phyloP scores from a whole-genome alignment of 768 basidiomycete species.

The Tubosaeta sp. region DNA sequence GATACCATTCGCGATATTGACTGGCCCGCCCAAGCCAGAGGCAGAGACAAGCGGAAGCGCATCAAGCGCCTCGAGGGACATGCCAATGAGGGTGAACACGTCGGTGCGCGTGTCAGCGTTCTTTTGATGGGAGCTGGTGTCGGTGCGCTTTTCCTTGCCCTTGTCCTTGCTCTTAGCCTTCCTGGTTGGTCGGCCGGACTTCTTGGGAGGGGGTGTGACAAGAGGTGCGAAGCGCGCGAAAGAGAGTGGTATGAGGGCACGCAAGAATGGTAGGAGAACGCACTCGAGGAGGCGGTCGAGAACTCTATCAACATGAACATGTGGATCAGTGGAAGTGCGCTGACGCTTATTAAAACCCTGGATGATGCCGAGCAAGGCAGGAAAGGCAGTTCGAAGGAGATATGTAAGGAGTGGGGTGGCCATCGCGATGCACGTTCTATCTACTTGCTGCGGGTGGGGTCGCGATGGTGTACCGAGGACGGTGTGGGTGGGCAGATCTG shows the following conservation, averaged over 20 bases:
- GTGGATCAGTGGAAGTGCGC: neutral
- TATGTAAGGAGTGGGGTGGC: constrained; percentile 22
- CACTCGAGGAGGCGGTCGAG: constrained; percentile 17
- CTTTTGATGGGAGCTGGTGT: neutral
- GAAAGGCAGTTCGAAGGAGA: constrained; percentile 20
- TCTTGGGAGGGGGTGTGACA: constrained; percentile 1
- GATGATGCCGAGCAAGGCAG: constrained; percentile 6
- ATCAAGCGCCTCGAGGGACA: constrained; percentile 17
- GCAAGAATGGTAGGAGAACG: constrained; percentile 20
- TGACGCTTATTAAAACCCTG: constrained; percentile 9
- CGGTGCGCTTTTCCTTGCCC: constrained; percentile 1
- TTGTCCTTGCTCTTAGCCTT: constrained; percentile 5
- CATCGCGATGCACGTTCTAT: constrained; percentile 18
- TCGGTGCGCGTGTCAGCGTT: constrained; percentile 19
- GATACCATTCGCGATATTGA: constrained; percentile 7
- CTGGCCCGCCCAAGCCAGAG: no score
- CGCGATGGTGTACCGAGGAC: neutral
- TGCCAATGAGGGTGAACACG: constrained; percentile 20
- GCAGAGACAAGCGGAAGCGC: constrained; percentile 2
- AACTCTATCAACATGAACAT: constrained; percentile 9
- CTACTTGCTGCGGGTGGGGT: constrained; percentile 9
- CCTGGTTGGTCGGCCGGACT: neutral
- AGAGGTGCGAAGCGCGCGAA: constrained; percentile 13
- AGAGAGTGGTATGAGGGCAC: constrained; percentile 19
- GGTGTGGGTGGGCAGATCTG: neutral